Base-by-base conservation (phyloP, 2,329 filamentous ascomycete genomes). In the Penicillium sp. region DNA sequence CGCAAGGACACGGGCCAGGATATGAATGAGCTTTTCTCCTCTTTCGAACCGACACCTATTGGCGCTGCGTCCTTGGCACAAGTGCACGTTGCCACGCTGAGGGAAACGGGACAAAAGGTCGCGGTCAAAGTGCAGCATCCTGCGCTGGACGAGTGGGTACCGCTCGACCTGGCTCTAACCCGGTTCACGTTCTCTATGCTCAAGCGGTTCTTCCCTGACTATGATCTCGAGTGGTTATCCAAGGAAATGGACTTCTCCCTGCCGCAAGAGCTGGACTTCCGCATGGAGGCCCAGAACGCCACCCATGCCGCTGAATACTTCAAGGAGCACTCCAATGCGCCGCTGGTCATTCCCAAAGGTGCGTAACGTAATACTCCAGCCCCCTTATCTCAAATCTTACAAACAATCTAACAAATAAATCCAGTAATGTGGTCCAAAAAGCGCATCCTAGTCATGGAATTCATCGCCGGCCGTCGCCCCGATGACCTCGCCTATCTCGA, bases 81-180 rank as follows among this genome's bases (percentile, higher is more conserved):
- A 67, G 93, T 99, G 1, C 93, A 99, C 68, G 76, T 92, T 37
- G 93, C 92, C 5, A 89, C 83, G 0, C 75, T 96, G 45, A 89
- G 86, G 61, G 88, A 87, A 53, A 89, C 83, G 0, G 89, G 89
- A 5, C 86, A 90, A 68, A 86, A 84, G 63, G 93, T 99, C 9
- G 93, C 93, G 0, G 93, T 99, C 62, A 99, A 99, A 72, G 86
- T 99, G 10, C 93, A 99, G 67, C 93, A 99, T 72, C 93, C 93
- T 1, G 80, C 82, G 3, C 75, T 99, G 47, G 88, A 90, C 54
- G 87, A 95, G 70, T 99, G 90, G 89, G 87, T 89, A 13, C 87
- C 84, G 22, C 77, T 99, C 10, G 93, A 99, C 68, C 78, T 97
- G 57, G 83, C 85, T 2, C 76, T 99, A 53, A 99, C 93, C 4